These are phyloP conservation scores for Phialophora tarda DNA, from an alignment of 2,329 filamentous ascomycete species.

Conservation along the genomic window DNA sequence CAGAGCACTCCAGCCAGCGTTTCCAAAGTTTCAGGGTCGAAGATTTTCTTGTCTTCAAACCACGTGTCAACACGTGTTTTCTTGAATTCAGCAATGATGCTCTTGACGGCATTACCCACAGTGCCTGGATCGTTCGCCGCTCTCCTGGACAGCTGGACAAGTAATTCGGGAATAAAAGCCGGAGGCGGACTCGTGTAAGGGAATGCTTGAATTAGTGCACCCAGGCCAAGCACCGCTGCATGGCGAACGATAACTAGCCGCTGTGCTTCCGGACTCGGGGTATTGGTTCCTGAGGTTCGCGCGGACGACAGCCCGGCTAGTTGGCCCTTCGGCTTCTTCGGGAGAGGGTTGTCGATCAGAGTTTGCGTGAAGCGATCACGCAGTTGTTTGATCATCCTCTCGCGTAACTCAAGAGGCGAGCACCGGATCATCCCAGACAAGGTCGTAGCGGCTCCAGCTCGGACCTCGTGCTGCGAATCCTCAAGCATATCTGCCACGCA, in stretches of 20 bases:
- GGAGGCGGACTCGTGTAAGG: slow-evolving; percentile 94
- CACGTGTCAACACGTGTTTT: slow-evolving; percentile 99
- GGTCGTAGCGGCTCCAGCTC: slow-evolving; percentile 88
- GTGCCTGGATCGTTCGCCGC: slow-evolving; percentile 89
- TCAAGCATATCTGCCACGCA: slow-evolving; percentile 96
- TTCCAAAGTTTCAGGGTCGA: slow-evolving; percentile 89
- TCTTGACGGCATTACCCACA: slow-evolving; percentile 94
- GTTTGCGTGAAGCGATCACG: slow-evolving; percentile 79
- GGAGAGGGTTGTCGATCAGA: slow-evolving; percentile 83
- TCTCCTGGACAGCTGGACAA: slow-evolving; percentile 81
- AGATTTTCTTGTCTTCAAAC: slow-evolving; percentile 78
- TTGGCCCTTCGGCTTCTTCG: slow-evolving; percentile 62
- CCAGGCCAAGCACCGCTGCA: slow-evolving; percentile 87
- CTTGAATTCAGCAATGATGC: slow-evolving; percentile 94
- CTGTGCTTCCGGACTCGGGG: slow-evolving; percentile 62
- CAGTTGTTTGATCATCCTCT: slow-evolving; percentile 75
- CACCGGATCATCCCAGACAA: slow-evolving; percentile 97
- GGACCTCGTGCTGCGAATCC: slow-evolving; percentile 90
- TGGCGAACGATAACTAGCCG: slow-evolving; percentile 82
- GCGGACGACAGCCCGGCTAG: slow-evolving; percentile 45
- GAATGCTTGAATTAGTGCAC: slow-evolving; percentile 91
- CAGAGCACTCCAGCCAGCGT: slow-evolving; percentile 94
- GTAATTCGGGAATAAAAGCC: slow-evolving; percentile 87
- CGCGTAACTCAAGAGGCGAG: slow-evolving; percentile 79
- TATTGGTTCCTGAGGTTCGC: slow-evolving; percentile 52